Conservation (phyloP, 2,329 filamentous ascomycete genomes). For the Tolypocladium ophioglossoides region DNA sequence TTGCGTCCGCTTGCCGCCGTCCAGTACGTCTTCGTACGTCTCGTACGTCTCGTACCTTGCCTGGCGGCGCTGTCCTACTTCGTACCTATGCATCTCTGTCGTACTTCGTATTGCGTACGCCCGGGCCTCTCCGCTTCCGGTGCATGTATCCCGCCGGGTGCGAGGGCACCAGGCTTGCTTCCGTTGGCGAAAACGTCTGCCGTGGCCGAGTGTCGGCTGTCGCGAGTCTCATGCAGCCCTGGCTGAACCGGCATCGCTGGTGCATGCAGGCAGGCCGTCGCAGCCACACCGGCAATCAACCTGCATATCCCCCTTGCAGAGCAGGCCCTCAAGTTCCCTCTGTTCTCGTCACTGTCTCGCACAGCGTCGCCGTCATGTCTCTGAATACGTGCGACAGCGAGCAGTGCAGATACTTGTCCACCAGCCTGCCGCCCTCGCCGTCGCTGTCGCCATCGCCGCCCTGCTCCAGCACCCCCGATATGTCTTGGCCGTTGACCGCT, state of each 20-base stretch:
- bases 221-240: not conserved
- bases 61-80: not conserved
- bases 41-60: not conserved
- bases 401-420: constrained; percentile 63
- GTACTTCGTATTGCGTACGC: too few species aligned
- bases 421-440: constrained; percentile 28
- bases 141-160: not conserved
- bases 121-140: not conserved
- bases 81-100: too few species aligned
- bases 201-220: not conserved
- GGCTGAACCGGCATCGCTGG: not conserved
- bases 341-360: not conserved
- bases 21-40: not conserved
- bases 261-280: not conserved
- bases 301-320: not conserved
- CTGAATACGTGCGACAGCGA: constrained; percentile 60
- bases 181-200: not conserved
- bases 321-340: not conserved
- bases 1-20: not conserved
- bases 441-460: constrained; percentile 8
- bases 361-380: constrained; percentile 39
- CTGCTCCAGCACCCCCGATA: constrained; percentile 17
- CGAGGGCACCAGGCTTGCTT: not conserved
- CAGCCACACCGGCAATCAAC: not conserved
- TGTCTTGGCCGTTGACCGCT: constrained; percentile 44